Base-by-base conservation (phyloP, 2,329 filamentous ascomycete genomes). In the Spiromastix sp. region DNA sequence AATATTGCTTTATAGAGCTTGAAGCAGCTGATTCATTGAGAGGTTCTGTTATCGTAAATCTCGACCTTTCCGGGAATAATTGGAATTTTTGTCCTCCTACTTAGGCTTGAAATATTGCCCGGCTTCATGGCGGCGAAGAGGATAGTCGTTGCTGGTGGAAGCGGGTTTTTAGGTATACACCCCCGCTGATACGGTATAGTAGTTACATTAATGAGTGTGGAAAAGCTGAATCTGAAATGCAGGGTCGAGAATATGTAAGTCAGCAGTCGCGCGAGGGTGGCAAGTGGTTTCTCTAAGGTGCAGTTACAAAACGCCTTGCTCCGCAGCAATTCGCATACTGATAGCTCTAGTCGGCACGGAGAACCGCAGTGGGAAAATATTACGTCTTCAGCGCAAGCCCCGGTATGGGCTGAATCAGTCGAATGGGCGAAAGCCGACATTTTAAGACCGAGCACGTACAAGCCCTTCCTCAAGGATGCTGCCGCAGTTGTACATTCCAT, bases 211-310 rank as follows among this genome's bases (percentile, higher is more conserved):
- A n/a, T n/a, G n/a, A n/a, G n/a, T n/a, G n/a, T n/a, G n/a, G n/a
- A n/a, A n/a, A n/a, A n/a, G n/a, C 21, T 24, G 21, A 24, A 7
- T n/a, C 7, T 24, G 7, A n/a, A 7, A 33, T 36, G 10, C 37
- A 75, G 77, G 77, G 30, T 75, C 71, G 16, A 74, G 89, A 37
- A 94, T 98, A 64, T 96, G 91, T 68, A 91, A 85, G 67, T 80
- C 83, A 36, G 91, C 85, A 29, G 79, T 85, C 33, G 73, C 79
- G 30, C 72, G 86, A 54, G 85, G 86, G 37, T 96, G 89, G 89
- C 75, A 86, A 38, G 89, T 96, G 31, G 89, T 79, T 15, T 95
- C 87, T 4, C 78, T 98, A 51, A 93, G 86, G 85, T 87, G 75
- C 25, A 13, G 8, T 28, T 17, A 10, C 24, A 11, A 3, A 22